Evolutionary conservation across 257 asterid genomes (phyloP), one percentile per base, ranked within the genome.

Genomic region (Fraxinus quadrangulata): DNA sequence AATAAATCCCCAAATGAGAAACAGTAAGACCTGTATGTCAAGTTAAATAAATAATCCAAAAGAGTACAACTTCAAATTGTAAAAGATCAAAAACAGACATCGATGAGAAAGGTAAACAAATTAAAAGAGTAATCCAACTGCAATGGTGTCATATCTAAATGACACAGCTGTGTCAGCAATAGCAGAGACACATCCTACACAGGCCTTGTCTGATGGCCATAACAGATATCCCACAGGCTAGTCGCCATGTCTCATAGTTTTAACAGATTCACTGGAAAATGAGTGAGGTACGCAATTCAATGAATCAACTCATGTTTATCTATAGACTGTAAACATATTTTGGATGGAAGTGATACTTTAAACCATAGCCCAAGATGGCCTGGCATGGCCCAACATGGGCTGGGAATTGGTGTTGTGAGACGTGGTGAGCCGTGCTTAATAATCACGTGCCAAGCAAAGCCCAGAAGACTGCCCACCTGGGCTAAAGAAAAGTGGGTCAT

Each of bases 1-100:
- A 80, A 80, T 51, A 84, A 88, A 81, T 71, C 96, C 94, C 99
- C 98, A 96, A 77, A 94, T 31, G 83, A 90, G 76, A 85, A 96
- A 94, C 78, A 96, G 86, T 40, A 96, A 80, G 24, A 91, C 97
- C 98, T 96, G 91, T 68, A 86, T 31, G 84, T 72, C 42, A 83
- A 80, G 78, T 75, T 59, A 14, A 7, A 81, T 80, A 81, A 61
- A 26, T 63, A 63, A 6, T 63, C 7, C 28, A 26, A 63, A 11
- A 24, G 6, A n/a, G 69, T 26, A 8, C 33, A 63, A 12, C n/a
- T 63, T 63, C 69, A 26, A 23, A 63, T 63, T 12, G 12, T 63
- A n/a, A 63, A 63, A 63, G 30, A 30, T 61, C 67, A 61, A 21
- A 49, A 56, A 21, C 28, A 56, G 30, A 56, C 26, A 56, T 17